Percentiles rank a stretch among this genome's conserved stretches.
Evolutionary conservation across 176 grass and related monocot genomes (phyloP).

Genomic region (Alopecurus myosuroides): DNA sequence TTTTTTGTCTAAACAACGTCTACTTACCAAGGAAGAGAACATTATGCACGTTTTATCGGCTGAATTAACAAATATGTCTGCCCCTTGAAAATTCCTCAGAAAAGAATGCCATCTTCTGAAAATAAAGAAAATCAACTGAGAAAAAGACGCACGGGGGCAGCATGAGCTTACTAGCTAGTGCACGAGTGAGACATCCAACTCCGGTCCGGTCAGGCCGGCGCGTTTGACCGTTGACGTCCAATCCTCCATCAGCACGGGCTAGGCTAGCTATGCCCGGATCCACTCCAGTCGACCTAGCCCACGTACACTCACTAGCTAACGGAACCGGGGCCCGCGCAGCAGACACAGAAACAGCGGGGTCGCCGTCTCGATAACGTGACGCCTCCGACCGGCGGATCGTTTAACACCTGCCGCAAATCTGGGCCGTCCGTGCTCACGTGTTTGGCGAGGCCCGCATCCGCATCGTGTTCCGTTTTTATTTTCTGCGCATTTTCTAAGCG

Average conservation of each 20-base stretch:
- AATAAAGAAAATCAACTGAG: background rate
- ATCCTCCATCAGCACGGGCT: background rate
- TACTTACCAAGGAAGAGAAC: background rate
- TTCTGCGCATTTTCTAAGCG: background rate
- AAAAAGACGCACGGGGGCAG: background rate
- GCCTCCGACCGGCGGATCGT: slow-evolving; percentile 13
- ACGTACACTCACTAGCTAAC: background rate
- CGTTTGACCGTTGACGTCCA: slow-evolving; percentile 26
- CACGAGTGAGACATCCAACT: background rate
- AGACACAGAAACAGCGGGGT: background rate
- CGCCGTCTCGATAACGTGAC: background rate
- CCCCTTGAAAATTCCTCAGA: background rate
- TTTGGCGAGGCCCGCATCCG: slow-evolving; percentile 12
- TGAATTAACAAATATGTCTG: background rate
- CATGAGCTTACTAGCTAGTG: background rate
- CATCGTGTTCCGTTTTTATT: background rate
- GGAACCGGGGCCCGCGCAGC: background rate
- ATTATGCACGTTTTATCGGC: background rate
- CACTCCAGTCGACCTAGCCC: background rate
- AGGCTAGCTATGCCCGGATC: background rate
- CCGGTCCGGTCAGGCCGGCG: background rate
- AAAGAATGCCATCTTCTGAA: background rate
- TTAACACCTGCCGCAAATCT: slow-evolving; percentile 36
- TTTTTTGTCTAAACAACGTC: too few relatives aligned
- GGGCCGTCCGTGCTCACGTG: slow-evolving; percentile 33